Percentiles rank a stretch among this genome's conserved stretches.
phyloP scores from a whole-genome alignment of 176 grass and related monocot species.

The Oryza glumipatula region DNA sequence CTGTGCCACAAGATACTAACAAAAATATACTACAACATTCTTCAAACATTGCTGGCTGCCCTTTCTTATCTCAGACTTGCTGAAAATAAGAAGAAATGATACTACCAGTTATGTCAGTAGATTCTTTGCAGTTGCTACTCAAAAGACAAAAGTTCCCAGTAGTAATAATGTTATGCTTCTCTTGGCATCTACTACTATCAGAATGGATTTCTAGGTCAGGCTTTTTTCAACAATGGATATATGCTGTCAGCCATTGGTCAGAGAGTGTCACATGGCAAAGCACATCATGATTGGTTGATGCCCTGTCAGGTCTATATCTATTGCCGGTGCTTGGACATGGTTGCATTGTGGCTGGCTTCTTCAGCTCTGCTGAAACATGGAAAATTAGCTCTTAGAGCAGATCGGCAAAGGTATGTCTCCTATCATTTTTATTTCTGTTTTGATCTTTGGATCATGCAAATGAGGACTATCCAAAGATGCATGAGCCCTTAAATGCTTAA shows the following conservation, averaged over 20 bases:
- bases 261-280: too few species aligned
- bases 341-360: neutral
- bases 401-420: constrained; percentile 10
- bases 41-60: neutral
- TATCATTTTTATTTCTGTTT: neutral
- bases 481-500: neutral
- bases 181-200: neutral
- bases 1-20: neutral
- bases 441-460: neutral
- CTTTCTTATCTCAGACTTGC: constrained; percentile 15
- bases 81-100: neutral
- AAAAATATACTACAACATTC: neutral
- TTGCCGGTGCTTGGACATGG: neutral
- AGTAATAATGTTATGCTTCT: neutral
- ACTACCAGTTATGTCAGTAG: constrained; percentile 17
- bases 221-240: neutral
- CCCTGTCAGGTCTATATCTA: neutral
- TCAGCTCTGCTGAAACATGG: neutral
- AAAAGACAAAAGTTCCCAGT: neutral
- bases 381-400: neutral
- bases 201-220: neutral
- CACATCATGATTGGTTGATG: neutral
- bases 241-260: too few species aligned
- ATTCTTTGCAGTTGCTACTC: constrained; percentile 34
- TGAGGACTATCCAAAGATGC: neutral